phyloP scores from a whole-genome alignment of 495 filamentous ascomycete species.

The Tuber aestivum region DNA sequence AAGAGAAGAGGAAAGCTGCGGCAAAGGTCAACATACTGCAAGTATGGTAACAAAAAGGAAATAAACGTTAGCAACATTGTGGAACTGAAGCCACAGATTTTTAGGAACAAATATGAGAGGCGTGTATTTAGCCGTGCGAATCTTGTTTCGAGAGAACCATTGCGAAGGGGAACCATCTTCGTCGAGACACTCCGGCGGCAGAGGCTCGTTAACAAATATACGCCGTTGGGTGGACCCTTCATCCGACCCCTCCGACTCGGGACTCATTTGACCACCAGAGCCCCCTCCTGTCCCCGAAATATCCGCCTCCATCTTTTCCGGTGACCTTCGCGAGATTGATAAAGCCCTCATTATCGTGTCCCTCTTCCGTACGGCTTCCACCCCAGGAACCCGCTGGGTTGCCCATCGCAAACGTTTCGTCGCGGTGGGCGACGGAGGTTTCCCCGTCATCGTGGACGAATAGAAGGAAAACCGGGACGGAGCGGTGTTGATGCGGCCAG shows the following conservation, averaged over 20 bases:
- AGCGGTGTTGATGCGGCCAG: conserved; percentile 26
- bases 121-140: conserved; percentile 95
- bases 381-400: conserved; percentile 70
- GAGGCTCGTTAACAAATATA: conserved; percentile 80
- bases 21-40: conserved; percentile 57
- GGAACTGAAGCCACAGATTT: conserved; percentile 94
- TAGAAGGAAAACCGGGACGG: conserved; percentile 32
- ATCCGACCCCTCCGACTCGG: conserved; percentile 43
- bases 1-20: conserved; percentile 3
- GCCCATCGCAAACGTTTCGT: conserved; percentile 74
- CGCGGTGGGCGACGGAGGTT: conserved; percentile 30
- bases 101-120: conserved; percentile 94
- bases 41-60: conserved; percentile 96
- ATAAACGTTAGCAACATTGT: conserved; percentile 97
- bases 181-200: conserved; percentile 72
- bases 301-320: conserved; percentile 40
- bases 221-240: conserved; percentile 47
- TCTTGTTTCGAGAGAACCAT: conserved; percentile 85
- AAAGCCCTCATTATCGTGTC: conserved; percentile 61
- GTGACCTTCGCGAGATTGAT: conserved; percentile 31
- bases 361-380: conserved; percentile 71
- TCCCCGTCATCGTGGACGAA: conserved; percentile 34
- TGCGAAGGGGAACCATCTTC: conserved; percentile 68
- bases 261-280: conserved; percentile 22
- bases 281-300: conserved; percentile 41